Conservation (phyloP, 2,329 filamentous ascomycete genomes). For the Xylariaceae sp. region DNA sequence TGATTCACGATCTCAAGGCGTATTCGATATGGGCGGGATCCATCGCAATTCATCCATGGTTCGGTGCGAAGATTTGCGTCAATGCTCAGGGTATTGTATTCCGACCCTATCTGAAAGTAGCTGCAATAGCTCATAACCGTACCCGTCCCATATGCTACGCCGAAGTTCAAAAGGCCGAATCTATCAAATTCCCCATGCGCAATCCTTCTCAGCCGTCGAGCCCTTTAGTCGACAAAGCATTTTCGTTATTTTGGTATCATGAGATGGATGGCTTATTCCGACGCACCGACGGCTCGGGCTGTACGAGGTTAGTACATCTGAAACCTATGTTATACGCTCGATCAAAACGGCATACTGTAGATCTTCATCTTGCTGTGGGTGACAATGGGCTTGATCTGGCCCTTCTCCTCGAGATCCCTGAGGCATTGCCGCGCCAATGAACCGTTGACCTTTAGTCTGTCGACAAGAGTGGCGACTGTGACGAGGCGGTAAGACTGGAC, state of each 20-base stretch:
- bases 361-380: conserved; percentile 96
- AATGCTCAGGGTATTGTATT: conserved; percentile 30
- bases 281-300: conserved; percentile 33
- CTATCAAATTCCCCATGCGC: conserved; percentile 28
- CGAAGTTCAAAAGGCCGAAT: conserved; percentile 34
- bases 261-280: conserved; percentile 32
- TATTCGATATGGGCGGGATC: conserved; percentile 4
- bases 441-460: conserved; percentile 99
- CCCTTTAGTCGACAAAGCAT: conserved; percentile 25
- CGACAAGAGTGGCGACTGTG: conserved; percentile 96
- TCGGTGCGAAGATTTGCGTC: conserved; percentile 12
- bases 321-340: not conserved
- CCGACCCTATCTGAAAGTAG: conserved; percentile 31
- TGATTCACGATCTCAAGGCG: conserved; percentile 4
- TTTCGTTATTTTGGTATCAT: conserved; percentile 32
- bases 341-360: conserved; percentile 62
- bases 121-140: conserved; percentile 31
- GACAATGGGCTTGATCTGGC: conserved; percentile 96
- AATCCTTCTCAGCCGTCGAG: conserved; percentile 29
- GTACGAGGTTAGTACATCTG: conserved; percentile 13
- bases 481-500: conserved; percentile 99
- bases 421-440: conserved; percentile 88
- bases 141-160: conserved; percentile 33
- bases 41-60: conserved; percentile 10
- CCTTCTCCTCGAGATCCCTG: conserved; percentile 93